These are phyloP conservation scores for Pleurotus cornucopiae DNA, from an alignment of 768 basidiomycete genomes.

Conservation along the genomic window DNA sequence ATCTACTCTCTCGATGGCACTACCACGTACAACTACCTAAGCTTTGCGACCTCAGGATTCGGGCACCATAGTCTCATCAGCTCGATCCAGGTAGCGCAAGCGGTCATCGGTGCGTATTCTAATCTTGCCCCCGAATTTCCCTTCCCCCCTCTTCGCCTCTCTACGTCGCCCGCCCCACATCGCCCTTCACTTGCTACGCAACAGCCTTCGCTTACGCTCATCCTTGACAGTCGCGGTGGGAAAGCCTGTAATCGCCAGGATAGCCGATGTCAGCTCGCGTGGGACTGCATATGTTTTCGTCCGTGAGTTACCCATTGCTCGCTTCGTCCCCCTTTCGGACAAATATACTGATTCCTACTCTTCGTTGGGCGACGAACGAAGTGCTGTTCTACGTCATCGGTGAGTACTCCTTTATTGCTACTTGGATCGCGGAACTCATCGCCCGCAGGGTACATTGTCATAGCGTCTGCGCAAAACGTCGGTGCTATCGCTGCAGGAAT, in stretches of 20 bases:
- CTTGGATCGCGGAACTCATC: not conserved
- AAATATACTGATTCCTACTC: not conserved
- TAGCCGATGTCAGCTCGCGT: constrained; percentile 68
- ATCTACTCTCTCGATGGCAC: constrained; percentile 72
- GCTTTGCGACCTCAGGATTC: constrained; percentile 52
- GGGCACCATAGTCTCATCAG: constrained; percentile 50
- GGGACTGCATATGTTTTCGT: constrained; percentile 58
- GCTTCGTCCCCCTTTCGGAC: not conserved
- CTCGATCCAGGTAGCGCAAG: constrained; percentile 50
- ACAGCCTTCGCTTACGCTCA: not conserved
- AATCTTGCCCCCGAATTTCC: too few relatives aligned
- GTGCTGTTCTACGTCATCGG: constrained; percentile 59
- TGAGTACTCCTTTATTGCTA: constrained; percentile 19
- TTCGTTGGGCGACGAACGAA: constrained; percentile 10
- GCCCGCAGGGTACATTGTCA: constrained; percentile 42
- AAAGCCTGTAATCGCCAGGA: constrained; percentile 72
- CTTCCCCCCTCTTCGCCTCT: too few relatives aligned
- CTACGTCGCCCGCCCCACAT: too few relatives aligned
- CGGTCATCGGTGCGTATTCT: constrained; percentile 44
- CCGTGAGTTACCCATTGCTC: constrained; percentile 31
- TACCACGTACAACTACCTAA: constrained; percentile 65
- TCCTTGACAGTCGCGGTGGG: constrained; percentile 31
- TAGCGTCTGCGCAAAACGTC: constrained; percentile 45
- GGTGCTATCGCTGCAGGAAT: constrained; percentile 48
- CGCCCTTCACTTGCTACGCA: not conserved